Percentiles rank a stretch among this genome's conserved stretches.
phyloP scores from a whole-genome alignment of 169 alveolate species.

The Eimeria brunetti region DNA sequence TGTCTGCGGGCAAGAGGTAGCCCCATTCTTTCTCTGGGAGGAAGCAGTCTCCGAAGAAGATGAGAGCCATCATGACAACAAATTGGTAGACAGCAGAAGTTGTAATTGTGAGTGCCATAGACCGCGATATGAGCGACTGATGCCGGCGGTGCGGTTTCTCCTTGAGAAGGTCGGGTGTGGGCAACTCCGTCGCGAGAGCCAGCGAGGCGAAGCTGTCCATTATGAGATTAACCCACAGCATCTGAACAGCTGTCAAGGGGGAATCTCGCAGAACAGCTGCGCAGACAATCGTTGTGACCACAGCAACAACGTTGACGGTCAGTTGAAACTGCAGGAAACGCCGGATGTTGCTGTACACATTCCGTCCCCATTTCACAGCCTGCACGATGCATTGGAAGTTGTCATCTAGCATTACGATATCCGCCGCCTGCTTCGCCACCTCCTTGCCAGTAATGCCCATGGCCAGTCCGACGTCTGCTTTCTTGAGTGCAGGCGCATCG shows the following conservation, averaged over 20 bases:
- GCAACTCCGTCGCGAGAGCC: slow-evolving; percentile 97
- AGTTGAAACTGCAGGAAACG: slow-evolving; percentile 94
- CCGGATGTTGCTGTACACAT: slow-evolving; percentile 93
- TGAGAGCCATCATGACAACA: slow-evolving; percentile 84
- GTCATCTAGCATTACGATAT: slow-evolving; percentile 94
- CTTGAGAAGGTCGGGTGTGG: slow-evolving; percentile 89
- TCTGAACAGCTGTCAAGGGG: slow-evolving; percentile 88
- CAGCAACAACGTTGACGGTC: slow-evolving; percentile 94
- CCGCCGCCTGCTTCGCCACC: slow-evolving; percentile 96
- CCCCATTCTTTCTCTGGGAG: slow-evolving; percentile 88
- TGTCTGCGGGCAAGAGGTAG: slow-evolving; percentile 66
- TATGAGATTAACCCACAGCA: slow-evolving; percentile 91
- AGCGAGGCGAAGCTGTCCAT: slow-evolving; percentile 95
- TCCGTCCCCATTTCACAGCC: slow-evolving; percentile 95
- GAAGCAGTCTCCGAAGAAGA: slow-evolving; percentile 90
- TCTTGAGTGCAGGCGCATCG: slow-evolving; percentile 97
- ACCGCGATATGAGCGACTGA: slow-evolving; percentile 90
- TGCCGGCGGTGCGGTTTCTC: slow-evolving; percentile 93
- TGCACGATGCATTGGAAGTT: slow-evolving; percentile 92
- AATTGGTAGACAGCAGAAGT: slow-evolving; percentile 85
- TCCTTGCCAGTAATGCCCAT: slow-evolving; percentile 96
- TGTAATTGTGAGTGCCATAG: slow-evolving; percentile 86
- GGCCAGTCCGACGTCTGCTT: slow-evolving; percentile 97
- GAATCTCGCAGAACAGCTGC: slow-evolving; percentile 87
- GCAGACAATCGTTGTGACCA: slow-evolving; percentile 89